Evolutionary conservation across 2,329 filamentous ascomycete species (phyloP), one percentile per base, ranked within the genome.

Genomic region (Trichoderma guizhouense): DNA sequence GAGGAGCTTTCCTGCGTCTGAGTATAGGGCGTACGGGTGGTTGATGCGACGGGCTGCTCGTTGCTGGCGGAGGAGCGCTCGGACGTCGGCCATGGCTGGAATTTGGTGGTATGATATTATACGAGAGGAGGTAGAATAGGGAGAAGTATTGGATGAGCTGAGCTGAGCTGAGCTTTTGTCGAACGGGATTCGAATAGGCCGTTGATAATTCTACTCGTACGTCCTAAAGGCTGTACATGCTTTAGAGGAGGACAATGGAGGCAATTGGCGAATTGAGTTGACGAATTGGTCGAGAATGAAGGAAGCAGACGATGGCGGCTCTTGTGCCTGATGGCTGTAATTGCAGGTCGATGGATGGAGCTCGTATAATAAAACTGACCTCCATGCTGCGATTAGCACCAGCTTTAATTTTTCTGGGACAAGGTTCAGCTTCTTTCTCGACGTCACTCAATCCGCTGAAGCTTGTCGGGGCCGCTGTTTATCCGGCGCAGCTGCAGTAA

Each of bases 21-120:
- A 89, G 82, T 94, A 93, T 69, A 86, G 84, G 55, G 91, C 90
- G 76, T 91, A 85, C 5, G 91, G 89, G 76, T 93, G 91, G 66
- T 90, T 87, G 77, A 95, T 90, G 74, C 92, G 89, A 71, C 93
- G 90, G 73, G 91, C 88, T 71, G 90, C 89, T 75, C 93, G 90
- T 81, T 95, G 92, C 78, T 91, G 91, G 76, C 93, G 92, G 72
- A 97, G 87, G 63, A 97, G 88, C 43, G 92, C 89, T 76, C 94
- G 91, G 30, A 93, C 91, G 81, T 97, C 93, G 75, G 93, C 86
- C 92, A 96, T 95, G 74, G 60, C 73, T 57, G 26, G 62, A 18
- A 18, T 7, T 51, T 21, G 57, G 15, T 12, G 51, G 7, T 39
- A 3, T 14, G 15, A 39, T 26, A 18, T 43, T 18, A n/a, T 39